These are phyloP conservation scores for Gentiana macrophylla DNA, from an alignment of 257 asterid genomes.

Conservation along the genomic window DNA sequence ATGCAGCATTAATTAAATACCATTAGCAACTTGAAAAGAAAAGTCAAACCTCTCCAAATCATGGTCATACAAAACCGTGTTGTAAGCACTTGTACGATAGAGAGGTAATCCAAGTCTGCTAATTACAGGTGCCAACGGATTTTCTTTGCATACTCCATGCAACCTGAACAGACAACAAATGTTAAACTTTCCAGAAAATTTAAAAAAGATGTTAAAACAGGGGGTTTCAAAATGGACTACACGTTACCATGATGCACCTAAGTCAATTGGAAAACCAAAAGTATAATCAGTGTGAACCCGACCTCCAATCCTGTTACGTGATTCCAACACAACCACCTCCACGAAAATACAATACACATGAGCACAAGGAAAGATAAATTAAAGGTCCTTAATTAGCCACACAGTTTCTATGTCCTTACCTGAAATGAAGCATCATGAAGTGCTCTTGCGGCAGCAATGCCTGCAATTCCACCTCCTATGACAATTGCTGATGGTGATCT, in stretches of 20 bases:
- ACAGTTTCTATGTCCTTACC: constrained; percentile 24
- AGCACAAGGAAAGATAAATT: background rate
- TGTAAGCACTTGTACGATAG: constrained; percentile 94
- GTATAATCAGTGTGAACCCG: constrained; percentile 91
- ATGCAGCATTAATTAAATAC: too few species aligned
- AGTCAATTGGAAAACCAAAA: constrained; percentile 93
- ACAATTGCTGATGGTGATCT: constrained; percentile 77
- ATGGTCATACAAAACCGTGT: constrained; percentile 95
- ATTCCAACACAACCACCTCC: constrained; percentile 85
- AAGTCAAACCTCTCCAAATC: constrained; percentile 72
- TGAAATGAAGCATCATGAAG: constrained; percentile 83
- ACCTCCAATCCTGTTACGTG: constrained; percentile 95
- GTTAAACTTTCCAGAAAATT: background rate
- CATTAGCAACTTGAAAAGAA: too few species aligned
- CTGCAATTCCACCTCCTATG: constrained; percentile 94
- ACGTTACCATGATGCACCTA: constrained; percentile 94
- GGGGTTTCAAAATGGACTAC: too few species aligned
- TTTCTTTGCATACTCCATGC: constrained; percentile 94
- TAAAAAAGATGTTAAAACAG: background rate
- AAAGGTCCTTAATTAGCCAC: background rate
- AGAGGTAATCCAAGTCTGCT: constrained; percentile 93
- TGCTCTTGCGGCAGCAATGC: constrained; percentile 83
- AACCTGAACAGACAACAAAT: constrained; percentile 44
- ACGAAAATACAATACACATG: constrained; percentile 2
- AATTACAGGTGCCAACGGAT: constrained; percentile 84